Conservation (phyloP, 768 basidiomycete species). For the Fomitopsis serialis region DNA sequence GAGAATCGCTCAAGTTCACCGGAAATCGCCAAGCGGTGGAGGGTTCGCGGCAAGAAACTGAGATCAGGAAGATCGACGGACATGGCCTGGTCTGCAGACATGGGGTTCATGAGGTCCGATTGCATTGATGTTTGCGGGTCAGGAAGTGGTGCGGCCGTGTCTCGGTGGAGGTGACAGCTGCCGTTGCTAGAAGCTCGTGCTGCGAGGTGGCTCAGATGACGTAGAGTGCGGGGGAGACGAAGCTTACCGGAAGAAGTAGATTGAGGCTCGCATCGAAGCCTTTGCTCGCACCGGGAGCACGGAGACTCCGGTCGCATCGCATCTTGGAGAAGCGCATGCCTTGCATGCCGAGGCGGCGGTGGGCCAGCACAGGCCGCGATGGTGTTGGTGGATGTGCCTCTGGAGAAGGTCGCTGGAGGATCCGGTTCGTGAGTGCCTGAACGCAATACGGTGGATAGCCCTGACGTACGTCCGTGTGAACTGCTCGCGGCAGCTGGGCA, state of each 20-base stretch:
- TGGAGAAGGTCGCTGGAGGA: neutral
- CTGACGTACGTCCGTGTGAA: neutral
- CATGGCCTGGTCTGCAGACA: neutral
- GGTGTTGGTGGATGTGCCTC: neutral
- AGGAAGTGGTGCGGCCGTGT: neutral
- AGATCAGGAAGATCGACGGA: neutral
- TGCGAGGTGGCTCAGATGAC: neutral
- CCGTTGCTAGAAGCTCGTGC: neutral
- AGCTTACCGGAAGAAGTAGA: neutral
- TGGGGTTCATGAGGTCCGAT: neutral
- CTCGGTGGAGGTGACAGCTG: neutral
- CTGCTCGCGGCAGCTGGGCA: neutral
- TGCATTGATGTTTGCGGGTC: neutral
- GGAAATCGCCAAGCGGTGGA: neutral
- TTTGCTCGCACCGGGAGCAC: neutral
- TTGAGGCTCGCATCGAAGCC: neutral
- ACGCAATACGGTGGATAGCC: neutral
- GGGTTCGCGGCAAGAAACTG: neutral
- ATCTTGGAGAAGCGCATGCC: neutral
- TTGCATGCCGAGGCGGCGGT: neutral
- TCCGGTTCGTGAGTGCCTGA: neutral
- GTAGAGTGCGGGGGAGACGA: neutral
- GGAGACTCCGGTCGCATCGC: neutral
- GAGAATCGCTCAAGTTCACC: neutral
- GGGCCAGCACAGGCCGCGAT: neutral